Conservation (phyloP, 257 asterid genomes). For the Ocimum tenuiflorum region DNA sequence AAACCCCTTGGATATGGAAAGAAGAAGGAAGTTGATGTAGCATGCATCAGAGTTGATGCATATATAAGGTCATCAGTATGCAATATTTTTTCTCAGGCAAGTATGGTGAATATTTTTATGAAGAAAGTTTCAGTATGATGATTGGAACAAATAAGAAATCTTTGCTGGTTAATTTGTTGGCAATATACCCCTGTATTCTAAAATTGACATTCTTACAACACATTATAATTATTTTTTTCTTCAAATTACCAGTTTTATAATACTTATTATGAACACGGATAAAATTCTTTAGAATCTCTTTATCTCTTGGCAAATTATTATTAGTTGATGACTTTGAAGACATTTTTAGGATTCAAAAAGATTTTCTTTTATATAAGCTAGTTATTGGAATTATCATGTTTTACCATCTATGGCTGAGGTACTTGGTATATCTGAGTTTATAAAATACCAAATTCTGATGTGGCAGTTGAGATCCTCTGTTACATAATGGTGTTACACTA, state of each 20-base stretch:
- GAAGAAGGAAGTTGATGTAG: slow-evolving; percentile 44
- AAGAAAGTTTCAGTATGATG: neutral
- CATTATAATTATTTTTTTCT: neutral
- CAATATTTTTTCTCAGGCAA: slow-evolving; percentile 73
- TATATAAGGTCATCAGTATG: slow-evolving; percentile 74
- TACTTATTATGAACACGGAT: neutral
- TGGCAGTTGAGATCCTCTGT: too few relatives aligned
- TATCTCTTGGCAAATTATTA: neutral
- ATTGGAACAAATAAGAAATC: neutral
- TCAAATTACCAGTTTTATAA: neutral
- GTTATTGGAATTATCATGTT: neutral
- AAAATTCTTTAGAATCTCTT: neutral
- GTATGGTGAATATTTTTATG: slow-evolving; percentile 19
- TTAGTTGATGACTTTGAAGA: neutral
- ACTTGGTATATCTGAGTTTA: too few relatives aligned
- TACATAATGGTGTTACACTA: too few relatives aligned
- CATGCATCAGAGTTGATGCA: slow-evolving; percentile 46
- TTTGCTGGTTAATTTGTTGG: neutral
- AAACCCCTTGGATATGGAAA: slow-evolving; percentile 32
- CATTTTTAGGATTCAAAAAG: neutral
- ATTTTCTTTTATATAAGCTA: too few relatives aligned
- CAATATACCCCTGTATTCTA: neutral
- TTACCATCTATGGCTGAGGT: neutral
- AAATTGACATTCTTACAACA: neutral
- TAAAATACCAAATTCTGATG: neutral